Evolutionary conservation across 257 asterid species (phyloP).

Genomic region (Solanum corneliomulleri): DNA sequence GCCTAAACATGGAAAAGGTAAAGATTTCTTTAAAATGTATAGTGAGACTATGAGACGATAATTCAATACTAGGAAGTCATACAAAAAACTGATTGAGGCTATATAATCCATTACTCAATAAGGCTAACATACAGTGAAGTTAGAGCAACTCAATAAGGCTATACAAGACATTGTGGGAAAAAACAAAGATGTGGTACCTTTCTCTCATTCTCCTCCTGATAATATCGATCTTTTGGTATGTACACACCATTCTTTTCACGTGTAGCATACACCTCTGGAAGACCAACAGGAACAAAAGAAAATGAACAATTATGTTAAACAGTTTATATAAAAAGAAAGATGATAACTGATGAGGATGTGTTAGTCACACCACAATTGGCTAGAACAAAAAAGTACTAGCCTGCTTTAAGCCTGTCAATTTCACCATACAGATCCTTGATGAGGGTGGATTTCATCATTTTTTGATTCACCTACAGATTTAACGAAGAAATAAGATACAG

Average conservation of each 20-base stretch:
- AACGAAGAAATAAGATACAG: neutral
- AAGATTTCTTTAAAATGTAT: neutral
- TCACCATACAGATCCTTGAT: neutral
- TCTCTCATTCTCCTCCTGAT: conserved; percentile 67
- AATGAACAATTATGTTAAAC: neutral
- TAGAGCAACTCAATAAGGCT: neutral
- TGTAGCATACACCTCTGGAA: neutral
- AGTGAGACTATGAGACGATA: neutral
- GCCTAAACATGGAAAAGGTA: conserved; percentile 29
- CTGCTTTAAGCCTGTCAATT: neutral
- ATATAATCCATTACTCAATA: neutral
- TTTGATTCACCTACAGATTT: conserved; percentile 62
- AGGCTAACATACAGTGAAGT: neutral
- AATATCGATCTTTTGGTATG: conserved; percentile 38
- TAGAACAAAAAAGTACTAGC: neutral
- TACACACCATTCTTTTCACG: neutral
- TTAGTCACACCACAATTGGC: neutral
- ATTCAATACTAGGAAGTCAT: neutral
- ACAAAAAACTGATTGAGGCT: neutral
- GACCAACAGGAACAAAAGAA: neutral
- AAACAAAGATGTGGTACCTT: neutral
- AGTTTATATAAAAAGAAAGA: neutral
- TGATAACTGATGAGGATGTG: neutral
- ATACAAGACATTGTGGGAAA: neutral
- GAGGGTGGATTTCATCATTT: conserved; percentile 30